Evolutionary conservation across 208 protist genomes (phyloP).

Genomic region (Crithidia expoeki): DNA sequence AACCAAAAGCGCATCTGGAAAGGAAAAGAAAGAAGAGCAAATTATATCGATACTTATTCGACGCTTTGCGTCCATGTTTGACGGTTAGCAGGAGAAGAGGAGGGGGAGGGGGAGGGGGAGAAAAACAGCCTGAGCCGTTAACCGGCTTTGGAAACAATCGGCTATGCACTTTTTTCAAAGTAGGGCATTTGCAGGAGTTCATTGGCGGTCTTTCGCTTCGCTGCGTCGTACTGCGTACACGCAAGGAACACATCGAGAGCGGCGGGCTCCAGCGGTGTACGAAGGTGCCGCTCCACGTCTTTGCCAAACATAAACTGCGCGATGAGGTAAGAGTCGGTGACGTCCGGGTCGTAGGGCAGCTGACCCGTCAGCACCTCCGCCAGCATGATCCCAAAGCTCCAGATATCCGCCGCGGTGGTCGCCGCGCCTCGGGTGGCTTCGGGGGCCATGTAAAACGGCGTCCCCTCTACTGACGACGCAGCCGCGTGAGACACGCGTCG

Average conservation of each 20-base stretch:
- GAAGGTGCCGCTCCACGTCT: conserved; percentile 36
- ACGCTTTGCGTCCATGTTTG: too few species aligned
- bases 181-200: conserved; percentile 56
- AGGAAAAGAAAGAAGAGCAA: too few species aligned
- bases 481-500: conserved; percentile 44
- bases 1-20: too few species aligned
- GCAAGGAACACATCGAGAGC: conserved; percentile 50
- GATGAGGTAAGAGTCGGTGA: conserved; percentile 43
- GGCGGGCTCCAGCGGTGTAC: conserved; percentile 32
- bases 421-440: conserved; percentile 57
- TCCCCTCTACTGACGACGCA: conserved; percentile 46
- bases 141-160: too few species aligned
- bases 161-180: conserved; percentile 22
- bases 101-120: too few species aligned
- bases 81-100: too few species aligned
- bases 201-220: conserved; percentile 45
- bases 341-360: conserved; percentile 48
- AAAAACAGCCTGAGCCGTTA: too few species aligned
- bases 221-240: conserved; percentile 48
- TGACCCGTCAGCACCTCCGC: conserved; percentile 62
- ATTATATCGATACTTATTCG: too few species aligned
- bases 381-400: conserved; percentile 86
- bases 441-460: conserved; percentile 76
- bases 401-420: conserved; percentile 63
- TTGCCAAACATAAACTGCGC: conserved; percentile 43